Evolutionary conservation across 305 asterid genomes (phyloP).

Genomic region (Fraxinus ornus): DNA sequence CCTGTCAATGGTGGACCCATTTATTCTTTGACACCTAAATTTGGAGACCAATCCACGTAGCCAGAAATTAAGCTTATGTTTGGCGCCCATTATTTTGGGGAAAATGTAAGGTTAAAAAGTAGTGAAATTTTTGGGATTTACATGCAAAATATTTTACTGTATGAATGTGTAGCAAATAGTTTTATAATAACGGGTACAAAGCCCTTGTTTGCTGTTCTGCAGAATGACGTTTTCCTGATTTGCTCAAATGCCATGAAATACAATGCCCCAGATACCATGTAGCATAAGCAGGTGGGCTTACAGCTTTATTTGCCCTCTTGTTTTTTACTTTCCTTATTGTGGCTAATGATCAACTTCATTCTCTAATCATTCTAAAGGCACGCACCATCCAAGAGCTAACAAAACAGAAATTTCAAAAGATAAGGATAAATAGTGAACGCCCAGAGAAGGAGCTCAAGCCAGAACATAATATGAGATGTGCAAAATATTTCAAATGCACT

Average conservation of each 20-base stretch:
- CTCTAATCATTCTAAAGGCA: conserved; percentile 54
- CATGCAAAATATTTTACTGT: too few relatives aligned
- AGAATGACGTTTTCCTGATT: conserved; percentile 81
- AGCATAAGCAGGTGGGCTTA: conserved; percentile 60
- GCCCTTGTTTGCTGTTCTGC: conserved; percentile 26
- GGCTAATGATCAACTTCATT: neutral
- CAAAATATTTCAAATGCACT: conserved; percentile 44
- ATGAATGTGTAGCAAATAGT: too few relatives aligned
- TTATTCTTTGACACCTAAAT: too few relatives aligned
- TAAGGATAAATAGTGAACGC: conserved; percentile 46
- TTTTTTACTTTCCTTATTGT: neutral
- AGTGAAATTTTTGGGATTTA: too few relatives aligned
- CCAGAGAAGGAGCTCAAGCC: conserved; percentile 57
- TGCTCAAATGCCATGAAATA: conserved; percentile 95
- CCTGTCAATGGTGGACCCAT: too few relatives aligned
- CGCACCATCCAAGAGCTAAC: conserved; percentile 79
- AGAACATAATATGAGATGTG: conserved; percentile 59
- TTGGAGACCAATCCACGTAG: too few relatives aligned
- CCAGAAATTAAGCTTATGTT: too few relatives aligned
- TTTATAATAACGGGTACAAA: too few relatives aligned
- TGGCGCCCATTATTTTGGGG: too few relatives aligned
- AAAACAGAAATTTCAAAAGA: conserved; percentile 61
- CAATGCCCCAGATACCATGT: conserved; percentile 81
- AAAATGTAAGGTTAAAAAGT: too few relatives aligned
- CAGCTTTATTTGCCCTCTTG: neutral